Conservation (phyloP, 352 stramenopile species). For the Globisporangium mamillatum region DNA sequence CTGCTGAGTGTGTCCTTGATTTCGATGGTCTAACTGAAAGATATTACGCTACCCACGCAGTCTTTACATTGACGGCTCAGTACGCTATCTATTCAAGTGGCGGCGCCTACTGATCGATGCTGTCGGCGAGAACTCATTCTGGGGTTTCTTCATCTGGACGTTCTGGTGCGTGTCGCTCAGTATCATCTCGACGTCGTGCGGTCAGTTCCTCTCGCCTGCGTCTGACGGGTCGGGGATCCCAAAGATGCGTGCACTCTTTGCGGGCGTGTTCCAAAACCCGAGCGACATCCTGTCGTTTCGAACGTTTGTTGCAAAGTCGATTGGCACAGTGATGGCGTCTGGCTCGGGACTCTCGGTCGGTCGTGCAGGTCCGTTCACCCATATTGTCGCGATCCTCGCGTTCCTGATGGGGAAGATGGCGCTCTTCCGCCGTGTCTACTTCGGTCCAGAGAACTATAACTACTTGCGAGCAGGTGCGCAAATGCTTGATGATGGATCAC, state of each 20-base stretch:
- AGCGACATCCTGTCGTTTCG: conserved; percentile 55
- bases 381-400: conserved; percentile 74
- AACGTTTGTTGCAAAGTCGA: conserved; percentile 64
- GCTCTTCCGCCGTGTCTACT: conserved; percentile 68
- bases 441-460: conserved; percentile 66
- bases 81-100: conserved; percentile 62
- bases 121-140: conserved; percentile 53
- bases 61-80: conserved; percentile 63
- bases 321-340: conserved; percentile 63
- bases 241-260: conserved; percentile 69
- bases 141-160: conserved; percentile 62
- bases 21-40: too few relatives aligned
- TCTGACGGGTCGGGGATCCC: conserved; percentile 80
- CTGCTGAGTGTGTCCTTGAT: background rate
- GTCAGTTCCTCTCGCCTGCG: conserved; percentile 53
- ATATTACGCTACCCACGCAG: conserved; percentile 17
- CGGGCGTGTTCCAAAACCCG: conserved; percentile 73
- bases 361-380: conserved; percentile 65
- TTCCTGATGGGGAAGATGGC: conserved; percentile 61
- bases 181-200: conserved; percentile 56
- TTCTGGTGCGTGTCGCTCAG: conserved; percentile 54
- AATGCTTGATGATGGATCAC: background rate
- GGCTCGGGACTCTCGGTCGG: conserved; percentile 68
- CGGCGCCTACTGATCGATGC: conserved; percentile 55
- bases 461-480: conserved; percentile 60